Conservation (phyloP, 768 basidiomycete species). For the Lentinula detonsa region DNA sequence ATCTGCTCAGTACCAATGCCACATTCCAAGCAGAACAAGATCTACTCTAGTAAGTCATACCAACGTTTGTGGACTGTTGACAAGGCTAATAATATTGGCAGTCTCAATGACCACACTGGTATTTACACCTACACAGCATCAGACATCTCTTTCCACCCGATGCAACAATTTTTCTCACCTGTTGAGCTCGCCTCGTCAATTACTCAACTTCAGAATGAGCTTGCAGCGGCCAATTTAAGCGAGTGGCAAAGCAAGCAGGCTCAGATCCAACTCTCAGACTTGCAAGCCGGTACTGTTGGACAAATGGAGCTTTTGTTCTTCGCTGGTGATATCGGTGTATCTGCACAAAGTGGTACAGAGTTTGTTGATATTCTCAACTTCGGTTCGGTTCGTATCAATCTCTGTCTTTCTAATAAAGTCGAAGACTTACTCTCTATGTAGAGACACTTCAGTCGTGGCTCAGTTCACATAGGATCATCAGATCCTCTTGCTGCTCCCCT, state of each 20-base stretch:
- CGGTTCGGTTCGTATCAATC: neutral
- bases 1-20: neutral
- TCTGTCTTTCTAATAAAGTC: neutral
- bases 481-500: slow-evolving; percentile 15
- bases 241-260: neutral
- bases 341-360: neutral
- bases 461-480: slow-evolving; percentile 10
- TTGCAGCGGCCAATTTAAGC: neutral
- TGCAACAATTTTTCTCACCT: neutral
- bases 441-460: slow-evolving; percentile 4
- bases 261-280: neutral
- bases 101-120: neutral
- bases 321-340: neutral
- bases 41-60: neutral
- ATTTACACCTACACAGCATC: neutral
- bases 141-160: neutral
- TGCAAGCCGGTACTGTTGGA: neutral
- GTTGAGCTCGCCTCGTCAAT: neutral
- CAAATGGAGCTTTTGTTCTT: slow-evolving; percentile 2
- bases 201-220: neutral
- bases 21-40: slow-evolving; percentile 1
- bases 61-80: neutral
- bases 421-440: neutral
- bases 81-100: neutral
- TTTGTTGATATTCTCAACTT: slow-evolving; percentile 1